Evolutionary conservation across 2,329 filamentous ascomycete species (phyloP), one percentile per base, ranked within the genome.

Genomic region (Trichoderma harzianum): DNA sequence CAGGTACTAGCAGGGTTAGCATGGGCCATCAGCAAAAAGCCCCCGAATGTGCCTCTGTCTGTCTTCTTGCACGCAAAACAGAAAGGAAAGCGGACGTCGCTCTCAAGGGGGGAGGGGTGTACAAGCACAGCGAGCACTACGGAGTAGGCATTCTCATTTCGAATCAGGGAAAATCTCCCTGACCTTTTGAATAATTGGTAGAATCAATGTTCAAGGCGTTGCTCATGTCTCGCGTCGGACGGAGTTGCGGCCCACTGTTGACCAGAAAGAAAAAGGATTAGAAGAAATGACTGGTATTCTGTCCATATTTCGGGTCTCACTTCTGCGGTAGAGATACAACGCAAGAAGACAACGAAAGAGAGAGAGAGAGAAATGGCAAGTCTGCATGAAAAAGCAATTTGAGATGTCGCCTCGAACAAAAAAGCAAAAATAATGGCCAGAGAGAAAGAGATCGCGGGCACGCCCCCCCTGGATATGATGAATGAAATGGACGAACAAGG

Each of bases 21-120:
- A 63, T 70, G 55, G 70, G 34, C 70, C 70, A 72, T 51, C 36
- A 57, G 69, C 66, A 72, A 72, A 72, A 72, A 72, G 65, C 66
- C 70, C 66, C 65, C 70, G 70, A 72, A 55, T 62, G 53, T 39
- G 39, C 39, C 32, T 63, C 18, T 67, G 58, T 39, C 43, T 66
- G 64, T 39, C 43, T 60, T 66, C 24, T 65, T 28, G 69, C 51
- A 58, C 28, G 62, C 43, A 66, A 66, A 63, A 28, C 62, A 53
- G 69, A 66, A 34, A 21, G 18, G 62, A 65, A 47, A 24, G 53
- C 53, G 58, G 67, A 28, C 67, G 57, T 11, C 39, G 30, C 16
- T 14, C 24, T 14, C 24, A 8, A 21, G 34, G 24, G 64, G 53
- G 34, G 64, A 64, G 63, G 70, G 70, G 70, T 62, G 70, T 55